These are phyloP conservation scores for Iberis amara DNA, from an alignment of 441 rosid species.

Conservation along the genomic window DNA sequence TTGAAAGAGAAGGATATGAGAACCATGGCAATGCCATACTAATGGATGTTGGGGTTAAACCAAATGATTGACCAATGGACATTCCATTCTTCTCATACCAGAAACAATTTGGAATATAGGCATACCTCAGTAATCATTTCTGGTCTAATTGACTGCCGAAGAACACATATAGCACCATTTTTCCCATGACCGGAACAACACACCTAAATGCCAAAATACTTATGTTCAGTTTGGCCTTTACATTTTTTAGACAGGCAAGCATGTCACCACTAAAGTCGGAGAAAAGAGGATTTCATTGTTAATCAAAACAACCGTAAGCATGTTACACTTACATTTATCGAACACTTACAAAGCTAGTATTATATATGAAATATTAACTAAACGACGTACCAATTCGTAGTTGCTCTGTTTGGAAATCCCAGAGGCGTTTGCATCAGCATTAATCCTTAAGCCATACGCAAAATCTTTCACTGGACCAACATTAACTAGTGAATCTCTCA, in stretches of 20 bases:
- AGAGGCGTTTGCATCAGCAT: slow-evolving; percentile 88
- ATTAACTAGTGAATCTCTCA: slow-evolving; percentile 88
- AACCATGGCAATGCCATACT: slow-evolving; percentile 7
- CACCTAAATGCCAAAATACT: slow-evolving; percentile 45
- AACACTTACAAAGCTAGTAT: slow-evolving; percentile 14
- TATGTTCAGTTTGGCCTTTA: slow-evolving; percentile 19
- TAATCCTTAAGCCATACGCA: slow-evolving; percentile 78
- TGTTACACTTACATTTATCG: background rate
- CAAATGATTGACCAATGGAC: background rate
- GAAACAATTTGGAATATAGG: slow-evolving; percentile 19
- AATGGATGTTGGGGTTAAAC: slow-evolving; percentile 4
- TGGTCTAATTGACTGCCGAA: slow-evolving; percentile 95
- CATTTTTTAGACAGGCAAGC: slow-evolving; percentile 16
- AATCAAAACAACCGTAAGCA: slow-evolving; percentile 9
- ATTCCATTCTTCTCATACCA: slow-evolving; percentile 17
- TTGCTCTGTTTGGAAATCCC: slow-evolving; percentile 98
- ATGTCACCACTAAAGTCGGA: slow-evolving; percentile 19
- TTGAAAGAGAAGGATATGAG: slow-evolving; percentile 5
- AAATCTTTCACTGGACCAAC: slow-evolving; percentile 98
- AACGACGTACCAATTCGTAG: slow-evolving; percentile 83
- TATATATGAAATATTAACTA: slow-evolving; percentile 16
- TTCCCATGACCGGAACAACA: slow-evolving; percentile 99
- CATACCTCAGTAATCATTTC: slow-evolving; percentile 95
- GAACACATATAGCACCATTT: slow-evolving; percentile 84
- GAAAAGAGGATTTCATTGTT: slow-evolving; percentile 6